Percentiles rank a stretch among this genome's conserved stretches.
Conservation (phyloP, 169 alveolate genomes). For the Eimeria maxima region DNA sequence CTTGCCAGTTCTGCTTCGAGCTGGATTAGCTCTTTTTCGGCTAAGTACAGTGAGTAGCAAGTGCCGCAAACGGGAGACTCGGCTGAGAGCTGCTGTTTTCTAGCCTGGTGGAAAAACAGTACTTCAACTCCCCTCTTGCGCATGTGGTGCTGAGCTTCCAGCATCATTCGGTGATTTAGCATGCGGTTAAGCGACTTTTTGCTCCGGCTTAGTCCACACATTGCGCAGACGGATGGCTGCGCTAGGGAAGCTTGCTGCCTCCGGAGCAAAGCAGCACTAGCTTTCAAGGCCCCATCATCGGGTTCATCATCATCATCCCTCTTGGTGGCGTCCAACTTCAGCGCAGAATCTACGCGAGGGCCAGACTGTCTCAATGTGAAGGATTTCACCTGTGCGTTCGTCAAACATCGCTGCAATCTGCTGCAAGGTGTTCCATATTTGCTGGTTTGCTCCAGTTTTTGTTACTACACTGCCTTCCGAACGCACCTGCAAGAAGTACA, state of each 20-base stretch:
- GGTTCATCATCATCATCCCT: slow-evolving; percentile 35
- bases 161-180: slow-evolving; percentile 83
- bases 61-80: slow-evolving; percentile 75
- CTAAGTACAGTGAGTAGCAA: slow-evolving; percentile 81
- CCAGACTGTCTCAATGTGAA: slow-evolving; percentile 75
- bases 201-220: slow-evolving; percentile 80
- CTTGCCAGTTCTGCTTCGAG: slow-evolving; percentile 82
- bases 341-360: slow-evolving; percentile 61
- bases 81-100: slow-evolving; percentile 73
- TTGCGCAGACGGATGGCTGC: slow-evolving; percentile 78
- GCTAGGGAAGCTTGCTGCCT: slow-evolving; percentile 53
- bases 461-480: not conserved
- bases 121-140: slow-evolving; percentile 81
- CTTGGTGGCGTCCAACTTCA: not conserved
- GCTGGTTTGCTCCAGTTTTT: not conserved
- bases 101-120: slow-evolving; percentile 57
- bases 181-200: slow-evolving; percentile 64
- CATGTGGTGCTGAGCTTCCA: slow-evolving; percentile 84
- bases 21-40: slow-evolving; percentile 82
- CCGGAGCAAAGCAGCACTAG: slow-evolving; percentile 42
- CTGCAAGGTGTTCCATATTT: not conserved
- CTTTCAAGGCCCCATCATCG: slow-evolving; percentile 54
- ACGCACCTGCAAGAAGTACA: slow-evolving; percentile 81
- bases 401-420: not conserved
- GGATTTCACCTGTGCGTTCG: slow-evolving; percentile 75